These are phyloP conservation scores for Panellus pusillus DNA, from an alignment of 768 basidiomycete genomes.

Conservation along the genomic window DNA sequence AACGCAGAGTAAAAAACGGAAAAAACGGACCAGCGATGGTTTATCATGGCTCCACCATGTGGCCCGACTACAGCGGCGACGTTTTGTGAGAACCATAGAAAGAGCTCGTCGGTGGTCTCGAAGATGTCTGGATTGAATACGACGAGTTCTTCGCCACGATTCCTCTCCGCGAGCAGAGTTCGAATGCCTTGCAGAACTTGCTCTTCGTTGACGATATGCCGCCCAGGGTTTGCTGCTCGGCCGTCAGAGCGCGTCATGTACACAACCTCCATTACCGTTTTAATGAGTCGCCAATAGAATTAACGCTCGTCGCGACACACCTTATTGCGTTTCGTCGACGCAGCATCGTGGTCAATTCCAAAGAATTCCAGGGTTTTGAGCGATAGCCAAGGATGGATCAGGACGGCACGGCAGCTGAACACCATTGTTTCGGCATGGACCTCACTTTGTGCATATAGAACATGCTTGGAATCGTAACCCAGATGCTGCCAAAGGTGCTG, in stretches of 20 bases:
- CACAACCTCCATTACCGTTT: constrained; percentile 1
- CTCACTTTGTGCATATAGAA: not conserved
- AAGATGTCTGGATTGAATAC: constrained; percentile 10
- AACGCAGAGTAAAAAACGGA: not conserved
- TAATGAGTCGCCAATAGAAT: not conserved
- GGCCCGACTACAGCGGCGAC: constrained; percentile 11
- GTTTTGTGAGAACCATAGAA: constrained; percentile 14
- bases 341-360: not conserved
- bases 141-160: constrained; percentile 18
- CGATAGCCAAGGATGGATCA: constrained; percentile 19
- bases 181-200: constrained; percentile 4
- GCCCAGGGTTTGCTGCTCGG: constrained; percentile 3
- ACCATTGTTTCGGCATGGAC: constrained; percentile 4
- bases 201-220: constrained; percentile 13
- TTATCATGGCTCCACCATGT: constrained; percentile 20
- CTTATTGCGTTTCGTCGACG: constrained; percentile 12
- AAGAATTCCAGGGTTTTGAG: constrained; percentile 10
- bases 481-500: constrained; percentile 9
- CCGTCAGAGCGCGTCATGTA: constrained; percentile 21
- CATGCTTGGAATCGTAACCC: constrained; percentile 6
- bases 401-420: constrained; percentile 14
- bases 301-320: not conserved
- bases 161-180: constrained; percentile 4
- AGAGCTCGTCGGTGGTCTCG: not conserved
- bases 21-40: constrained; percentile 16